Percentiles rank a stretch among this genome's conserved stretches.
Evolutionary conservation across 495 filamentous ascomycete genomes (phyloP).

Genomic region (Penicillium atrosanguineum): DNA sequence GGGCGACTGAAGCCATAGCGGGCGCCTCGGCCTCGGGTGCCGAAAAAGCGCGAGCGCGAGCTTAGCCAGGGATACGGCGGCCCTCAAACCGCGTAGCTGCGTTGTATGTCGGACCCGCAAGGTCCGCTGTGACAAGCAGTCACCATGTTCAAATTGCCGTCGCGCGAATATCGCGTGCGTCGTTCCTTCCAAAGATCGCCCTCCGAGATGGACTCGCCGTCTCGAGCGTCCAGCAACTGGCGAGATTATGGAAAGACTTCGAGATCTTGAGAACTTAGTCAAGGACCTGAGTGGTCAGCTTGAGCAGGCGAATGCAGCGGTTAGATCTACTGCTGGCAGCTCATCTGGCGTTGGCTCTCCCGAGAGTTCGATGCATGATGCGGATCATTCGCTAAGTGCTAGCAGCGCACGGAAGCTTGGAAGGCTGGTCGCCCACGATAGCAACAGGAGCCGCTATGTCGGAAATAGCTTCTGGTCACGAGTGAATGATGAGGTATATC

Average conservation of each 20-base stretch:
- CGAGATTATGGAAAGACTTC: constrained; percentile 52
- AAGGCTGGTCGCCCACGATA: constrained; percentile 40
- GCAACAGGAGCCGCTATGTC: constrained; percentile 44
- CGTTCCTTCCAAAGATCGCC: constrained; percentile 43
- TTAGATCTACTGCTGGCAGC: constrained; percentile 13
- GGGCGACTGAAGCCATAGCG: not conserved
- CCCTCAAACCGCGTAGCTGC: constrained; percentile 51
- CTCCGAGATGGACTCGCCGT: constrained; percentile 54
- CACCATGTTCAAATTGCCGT: constrained; percentile 65
- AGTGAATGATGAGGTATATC: constrained; percentile 50
- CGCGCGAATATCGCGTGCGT: constrained; percentile 59
- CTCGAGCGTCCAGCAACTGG: constrained; percentile 34
- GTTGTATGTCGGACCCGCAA: constrained; percentile 57
- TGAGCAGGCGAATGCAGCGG: constrained; percentile 36
- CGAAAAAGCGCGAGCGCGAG: constrained; percentile 32
- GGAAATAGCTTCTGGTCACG: constrained; percentile 54
- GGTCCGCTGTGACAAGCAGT: constrained; percentile 67
- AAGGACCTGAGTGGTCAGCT: constrained; percentile 53
- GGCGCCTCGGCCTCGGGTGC: constrained; percentile 22
- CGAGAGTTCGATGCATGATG: constrained; percentile 9
- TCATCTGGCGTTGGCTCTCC: constrained; percentile 18
- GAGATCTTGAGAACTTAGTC: constrained; percentile 52
- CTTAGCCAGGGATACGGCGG: not conserved
- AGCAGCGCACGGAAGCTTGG: constrained; percentile 33
- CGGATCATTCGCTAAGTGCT: not conserved